Evolutionary conservation across 192 early-diverging fungal species (phyloP).

Genomic region (Coemansia sp.): DNA sequence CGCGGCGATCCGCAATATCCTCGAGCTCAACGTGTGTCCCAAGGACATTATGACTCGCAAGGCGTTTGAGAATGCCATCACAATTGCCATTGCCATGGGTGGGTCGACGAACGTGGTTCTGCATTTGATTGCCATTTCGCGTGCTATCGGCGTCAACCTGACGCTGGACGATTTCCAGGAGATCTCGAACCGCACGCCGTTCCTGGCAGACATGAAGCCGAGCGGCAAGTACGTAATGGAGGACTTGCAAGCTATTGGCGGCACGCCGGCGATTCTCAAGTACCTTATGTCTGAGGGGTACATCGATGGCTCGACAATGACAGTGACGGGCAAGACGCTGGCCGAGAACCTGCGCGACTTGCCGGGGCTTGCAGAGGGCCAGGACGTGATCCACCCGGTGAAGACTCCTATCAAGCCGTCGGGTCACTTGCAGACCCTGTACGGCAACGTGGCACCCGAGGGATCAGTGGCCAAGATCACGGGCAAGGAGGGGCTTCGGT

Average conservation of each 20-base stretch:
- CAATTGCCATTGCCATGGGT: constrained; percentile 88
- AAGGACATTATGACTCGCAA: constrained; percentile 94
- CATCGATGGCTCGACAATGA: constrained; percentile 86
- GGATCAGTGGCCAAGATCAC: constrained; percentile 99
- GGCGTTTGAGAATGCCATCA: constrained; percentile 96
- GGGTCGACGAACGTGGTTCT: constrained; percentile 98
- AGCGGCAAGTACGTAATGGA: constrained; percentile 99
- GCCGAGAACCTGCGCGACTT: constrained; percentile 83
- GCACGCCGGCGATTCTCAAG: constrained; percentile 93
- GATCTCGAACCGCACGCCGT: constrained; percentile 83
- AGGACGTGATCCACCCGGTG: constrained; percentile 84
- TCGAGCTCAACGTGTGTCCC: constrained; percentile 92
- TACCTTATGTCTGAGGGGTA: constrained; percentile 83
- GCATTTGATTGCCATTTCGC: constrained; percentile 89
- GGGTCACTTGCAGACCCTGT: constrained; percentile 94
- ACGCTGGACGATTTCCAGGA: constrained; percentile 94
- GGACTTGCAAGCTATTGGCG: constrained; percentile 89
- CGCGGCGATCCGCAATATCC: constrained; percentile 78
- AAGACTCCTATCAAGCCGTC: constrained; percentile 86
- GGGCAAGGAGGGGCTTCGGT: constrained; percentile 94
- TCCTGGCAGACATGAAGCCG: constrained; percentile 98
- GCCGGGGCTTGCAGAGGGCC: constrained; percentile 67
- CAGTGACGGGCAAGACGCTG: constrained; percentile 96
- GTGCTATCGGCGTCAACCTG: constrained; percentile 76
- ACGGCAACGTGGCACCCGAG: constrained; percentile 92